Base-by-base conservation (phyloP, 2,329 filamentous ascomycete genomes). In the Pseudogymnoascus sp. region DNA sequence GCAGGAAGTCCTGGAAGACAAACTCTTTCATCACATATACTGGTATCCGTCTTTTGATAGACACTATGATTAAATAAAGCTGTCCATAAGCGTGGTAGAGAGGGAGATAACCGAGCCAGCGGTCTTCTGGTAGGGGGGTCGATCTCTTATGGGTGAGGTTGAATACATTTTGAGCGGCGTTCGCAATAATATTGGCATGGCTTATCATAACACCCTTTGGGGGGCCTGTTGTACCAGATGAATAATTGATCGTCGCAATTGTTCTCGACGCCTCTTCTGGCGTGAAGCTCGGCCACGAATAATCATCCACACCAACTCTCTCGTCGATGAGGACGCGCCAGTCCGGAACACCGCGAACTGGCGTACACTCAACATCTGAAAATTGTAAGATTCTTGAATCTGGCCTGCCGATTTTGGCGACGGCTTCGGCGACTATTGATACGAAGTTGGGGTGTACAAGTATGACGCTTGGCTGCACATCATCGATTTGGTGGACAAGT, bases 31-130 rank as follows among this genome's bases (percentile, higher is more conserved):
- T 85, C 64, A 85, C 72, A 67, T 84, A 85, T 9, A 83, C 75
- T 0, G 80, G 78, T 0, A 80, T 71, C 2, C 73, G 70, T 29
- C 77, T 72, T 65, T 74, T 77, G 10, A 76, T 70, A 0, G 77
- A 77, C 66, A 79, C 75, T 29, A 83, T 71, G 63, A 79, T 80
- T 62, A 80, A 80, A 62, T 79, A 77, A 2, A 81, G 75, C 69
- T 85, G 83, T 2, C 80, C 80, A 65, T 81, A 84, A 5, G 82
- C 83, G 68, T 87, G 84, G 68, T 86, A 88, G 70, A 88, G 81
- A 0, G 88, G 88, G 10, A 90, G 74, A 70, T 89, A 87, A 58
- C 84, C 79, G 29, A 82, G 67, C 78, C 80, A 82, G 39, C 79
- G 74, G 66, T 81, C 81, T 7, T 71, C 69, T 2, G 29, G 48